Percentiles rank a stretch among this genome's conserved stretches.
Evolutionary conservation across 805 yeast genomes (phyloP).

Genomic region (Suhomyces vadensis): DNA sequence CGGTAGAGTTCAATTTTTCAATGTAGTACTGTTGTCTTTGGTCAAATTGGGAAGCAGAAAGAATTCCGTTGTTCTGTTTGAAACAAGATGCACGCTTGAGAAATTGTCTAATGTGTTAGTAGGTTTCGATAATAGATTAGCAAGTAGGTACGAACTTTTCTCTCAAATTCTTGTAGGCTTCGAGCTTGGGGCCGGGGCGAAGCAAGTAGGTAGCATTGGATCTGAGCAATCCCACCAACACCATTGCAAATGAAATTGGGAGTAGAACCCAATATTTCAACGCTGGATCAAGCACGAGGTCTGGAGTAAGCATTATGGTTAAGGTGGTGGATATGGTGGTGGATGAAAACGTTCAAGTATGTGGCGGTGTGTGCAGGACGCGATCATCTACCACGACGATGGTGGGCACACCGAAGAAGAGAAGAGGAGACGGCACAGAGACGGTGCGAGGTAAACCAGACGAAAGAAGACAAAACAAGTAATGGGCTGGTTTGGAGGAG

Average conservation of each 20-base stretch:
- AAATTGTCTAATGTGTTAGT: conserved; percentile 45
- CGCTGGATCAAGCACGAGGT: conserved; percentile 68
- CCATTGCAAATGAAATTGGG: conserved; percentile 89
- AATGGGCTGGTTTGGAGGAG: conserved; percentile 48
- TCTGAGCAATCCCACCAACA: conserved; percentile 77
- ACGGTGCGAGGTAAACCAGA: neutral
- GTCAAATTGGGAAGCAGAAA: conserved; percentile 53
- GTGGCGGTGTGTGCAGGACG: neutral
- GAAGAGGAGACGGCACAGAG: neutral
- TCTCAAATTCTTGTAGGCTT: conserved; percentile 46
- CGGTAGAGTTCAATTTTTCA: conserved; percentile 51
- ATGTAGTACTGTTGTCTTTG: conserved; percentile 51
- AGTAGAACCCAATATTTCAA: conserved; percentile 86
- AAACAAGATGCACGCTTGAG: conserved; percentile 61
- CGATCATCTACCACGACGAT: neutral
- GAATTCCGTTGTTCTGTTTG: conserved; percentile 51
- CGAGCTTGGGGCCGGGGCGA: conserved; percentile 57
- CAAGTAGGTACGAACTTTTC: conserved; percentile 41
- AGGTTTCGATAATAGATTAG: neutral
- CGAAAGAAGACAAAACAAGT: neutral
- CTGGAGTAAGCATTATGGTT: conserved; percentile 17
- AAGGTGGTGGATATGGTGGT: neutral
- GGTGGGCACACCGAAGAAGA: neutral
- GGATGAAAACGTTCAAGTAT: neutral
- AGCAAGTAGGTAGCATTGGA: conserved; percentile 65